phyloP scores from a whole-genome alignment of 805 yeast species.

The Wickerhamiella bombiphila region DNA sequence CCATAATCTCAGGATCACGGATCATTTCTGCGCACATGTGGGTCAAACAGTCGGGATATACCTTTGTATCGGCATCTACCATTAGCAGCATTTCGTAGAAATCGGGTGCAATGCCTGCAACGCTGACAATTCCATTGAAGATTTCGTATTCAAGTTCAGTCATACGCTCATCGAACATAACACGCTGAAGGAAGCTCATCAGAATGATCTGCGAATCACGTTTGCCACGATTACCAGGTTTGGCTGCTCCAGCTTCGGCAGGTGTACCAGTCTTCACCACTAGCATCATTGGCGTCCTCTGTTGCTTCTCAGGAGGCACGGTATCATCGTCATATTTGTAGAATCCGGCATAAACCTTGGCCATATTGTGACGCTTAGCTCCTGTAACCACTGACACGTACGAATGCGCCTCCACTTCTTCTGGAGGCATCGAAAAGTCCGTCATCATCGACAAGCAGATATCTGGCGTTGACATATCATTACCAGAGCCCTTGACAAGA shows the following conservation, averaged over 20 bases:
- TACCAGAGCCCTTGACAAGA: slow-evolving; percentile 85
- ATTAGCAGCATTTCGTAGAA: slow-evolving; percentile 68
- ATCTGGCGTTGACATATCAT: slow-evolving; percentile 77
- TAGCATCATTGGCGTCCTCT: slow-evolving; percentile 62
- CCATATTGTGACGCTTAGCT: slow-evolving; percentile 90
- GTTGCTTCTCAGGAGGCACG: slow-evolving; percentile 64
- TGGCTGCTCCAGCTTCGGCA: slow-evolving; percentile 45
- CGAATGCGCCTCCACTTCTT: slow-evolving; percentile 66
- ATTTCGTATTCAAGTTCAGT: slow-evolving; percentile 75
- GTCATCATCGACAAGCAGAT: slow-evolving; percentile 78
- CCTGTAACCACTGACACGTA: slow-evolving; percentile 96
- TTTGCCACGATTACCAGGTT: slow-evolving; percentile 91
- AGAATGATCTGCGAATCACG: slow-evolving; percentile 85
- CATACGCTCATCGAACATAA: slow-evolving; percentile 90
- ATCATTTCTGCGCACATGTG: slow-evolving; percentile 88
- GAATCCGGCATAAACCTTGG: slow-evolving; percentile 89
- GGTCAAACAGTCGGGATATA: slow-evolving; percentile 72
- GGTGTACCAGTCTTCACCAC: slow-evolving; percentile 85
- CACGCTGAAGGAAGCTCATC: slow-evolving; percentile 78
- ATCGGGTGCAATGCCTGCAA: slow-evolving; percentile 75
- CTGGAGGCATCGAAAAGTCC: slow-evolving; percentile 53
- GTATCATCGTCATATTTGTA: slow-evolving; percentile 70
- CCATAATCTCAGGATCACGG: slow-evolving; percentile 75
- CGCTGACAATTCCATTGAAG: slow-evolving; percentile 56
- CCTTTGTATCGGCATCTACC: slow-evolving; percentile 92